Evolutionary conservation across 306 rosid species (phyloP).

Genomic region (Cotoneaster glaucophyllus): DNA sequence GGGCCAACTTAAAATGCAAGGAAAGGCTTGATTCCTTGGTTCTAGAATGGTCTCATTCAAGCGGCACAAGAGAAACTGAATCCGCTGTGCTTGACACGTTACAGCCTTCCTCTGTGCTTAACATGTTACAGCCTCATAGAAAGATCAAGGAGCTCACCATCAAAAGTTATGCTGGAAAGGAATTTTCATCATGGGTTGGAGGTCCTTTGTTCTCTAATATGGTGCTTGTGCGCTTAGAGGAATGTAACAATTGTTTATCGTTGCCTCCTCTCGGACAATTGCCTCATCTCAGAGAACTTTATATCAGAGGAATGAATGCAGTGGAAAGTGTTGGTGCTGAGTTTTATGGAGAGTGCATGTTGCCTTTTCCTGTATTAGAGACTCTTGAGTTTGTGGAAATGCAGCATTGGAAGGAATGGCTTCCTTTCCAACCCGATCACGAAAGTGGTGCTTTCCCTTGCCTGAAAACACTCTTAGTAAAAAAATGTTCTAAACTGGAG

Average conservation of each 20-base stretch:
- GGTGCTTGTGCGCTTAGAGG: neutral
- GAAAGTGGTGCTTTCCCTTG: neutral
- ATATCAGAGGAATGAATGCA: neutral
- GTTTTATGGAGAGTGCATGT: neutral
- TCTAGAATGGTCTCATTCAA: neutral
- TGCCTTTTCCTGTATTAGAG: neutral
- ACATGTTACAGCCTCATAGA: neutral
- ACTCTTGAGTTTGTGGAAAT: neutral
- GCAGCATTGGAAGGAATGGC: neutral
- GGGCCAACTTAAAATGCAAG: neutral
- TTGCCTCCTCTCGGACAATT: constrained; percentile 17
- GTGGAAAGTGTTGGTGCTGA: constrained; percentile 6
- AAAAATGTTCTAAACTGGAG: neutral
- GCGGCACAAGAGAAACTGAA: neutral
- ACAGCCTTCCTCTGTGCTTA: too few species aligned
- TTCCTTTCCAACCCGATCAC: neutral
- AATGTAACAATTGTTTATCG: neutral
- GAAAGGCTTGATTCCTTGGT: neutral
- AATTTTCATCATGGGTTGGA: constrained; percentile 5
- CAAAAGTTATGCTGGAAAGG: neutral
- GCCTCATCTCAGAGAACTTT: constrained; percentile 5
- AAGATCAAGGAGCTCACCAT: neutral
- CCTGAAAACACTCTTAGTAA: neutral
- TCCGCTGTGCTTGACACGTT: neutral
- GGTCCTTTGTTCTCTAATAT: neutral